phyloP scores from a whole-genome alignment of 2,329 filamentous ascomycete species.

The Aspergillus niger region DNA sequence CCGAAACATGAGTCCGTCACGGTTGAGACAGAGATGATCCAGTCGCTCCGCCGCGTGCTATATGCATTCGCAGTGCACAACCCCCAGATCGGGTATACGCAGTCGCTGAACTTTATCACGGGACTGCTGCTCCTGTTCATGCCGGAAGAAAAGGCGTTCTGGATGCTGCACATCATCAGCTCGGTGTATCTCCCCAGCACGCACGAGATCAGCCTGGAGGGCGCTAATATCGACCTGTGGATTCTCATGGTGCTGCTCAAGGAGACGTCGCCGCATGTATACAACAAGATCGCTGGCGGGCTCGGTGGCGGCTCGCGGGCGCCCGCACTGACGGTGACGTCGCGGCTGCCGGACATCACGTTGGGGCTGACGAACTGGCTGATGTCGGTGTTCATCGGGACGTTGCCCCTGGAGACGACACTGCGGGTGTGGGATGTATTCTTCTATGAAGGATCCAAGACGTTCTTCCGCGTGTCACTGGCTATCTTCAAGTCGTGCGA shows the following conservation, averaged over 20 bases:
- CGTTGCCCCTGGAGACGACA: constrained; percentile 85
- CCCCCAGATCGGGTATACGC: constrained; percentile 89
- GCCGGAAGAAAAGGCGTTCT: constrained; percentile 87
- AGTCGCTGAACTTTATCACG: constrained; percentile 92
- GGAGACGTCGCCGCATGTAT: constrained; percentile 79
- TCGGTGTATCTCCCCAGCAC: constrained; percentile 85
- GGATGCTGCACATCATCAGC: constrained; percentile 91
- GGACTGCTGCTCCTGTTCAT: constrained; percentile 88
- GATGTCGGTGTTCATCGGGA: constrained; percentile 95
- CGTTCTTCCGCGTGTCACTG: constrained; percentile 86
- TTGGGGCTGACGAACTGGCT: constrained; percentile 96
- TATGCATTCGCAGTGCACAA: constrained; percentile 91
- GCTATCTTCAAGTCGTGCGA: constrained; percentile 91
- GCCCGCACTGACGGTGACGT: constrained; percentile 46
- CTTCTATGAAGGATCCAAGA: constrained; percentile 93
- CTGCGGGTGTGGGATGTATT: constrained; percentile 94
- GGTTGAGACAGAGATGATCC: constrained; percentile 75
- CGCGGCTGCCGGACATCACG: constrained; percentile 80
- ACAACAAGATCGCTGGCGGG: constrained; percentile 81
- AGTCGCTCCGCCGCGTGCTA: constrained; percentile 78
- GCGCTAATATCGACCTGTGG: constrained; percentile 89
- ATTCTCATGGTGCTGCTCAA: constrained; percentile 87
- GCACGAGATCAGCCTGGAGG: constrained; percentile 85
- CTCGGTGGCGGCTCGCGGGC: constrained; percentile 40
- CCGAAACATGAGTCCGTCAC: constrained; percentile 38